Evolutionary conservation across 139 green algal genomes (phyloP).

Genomic region (Chlorella vulgaris): DNA sequence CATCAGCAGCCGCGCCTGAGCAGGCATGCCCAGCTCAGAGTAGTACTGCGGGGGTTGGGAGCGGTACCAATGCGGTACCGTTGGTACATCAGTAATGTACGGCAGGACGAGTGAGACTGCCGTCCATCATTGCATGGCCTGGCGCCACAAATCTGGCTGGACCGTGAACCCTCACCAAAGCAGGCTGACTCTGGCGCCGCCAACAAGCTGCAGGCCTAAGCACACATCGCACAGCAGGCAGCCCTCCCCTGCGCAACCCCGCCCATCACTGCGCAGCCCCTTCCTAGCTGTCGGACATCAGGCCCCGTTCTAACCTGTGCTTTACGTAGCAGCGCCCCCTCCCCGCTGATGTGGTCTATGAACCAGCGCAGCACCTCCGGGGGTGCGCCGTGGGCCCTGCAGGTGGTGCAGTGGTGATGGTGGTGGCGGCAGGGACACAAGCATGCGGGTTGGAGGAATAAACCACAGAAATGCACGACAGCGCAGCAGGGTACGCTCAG

Average conservation of each 20-base stretch:
- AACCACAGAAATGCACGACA: too few relatives aligned
- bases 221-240: too few relatives aligned
- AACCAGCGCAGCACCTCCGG: slow-evolving; percentile 31
- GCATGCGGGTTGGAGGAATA: neutral
- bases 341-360: slow-evolving; percentile 23
- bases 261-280: neutral
- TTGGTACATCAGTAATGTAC: neutral
- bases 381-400: slow-evolving; percentile 36
- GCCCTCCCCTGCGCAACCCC: neutral
- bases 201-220: too few relatives aligned
- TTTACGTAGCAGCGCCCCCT: slow-evolving; percentile 11
- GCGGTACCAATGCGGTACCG: neutral
- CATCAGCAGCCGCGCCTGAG: slow-evolving; percentile 28
- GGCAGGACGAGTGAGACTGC: neutral
- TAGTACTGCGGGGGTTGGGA: slow-evolving; percentile 11
- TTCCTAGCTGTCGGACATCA: neutral
- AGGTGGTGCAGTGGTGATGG: neutral
- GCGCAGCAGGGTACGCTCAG: too few relatives aligned
- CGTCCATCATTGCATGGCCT: too few relatives aligned
- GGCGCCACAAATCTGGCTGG: too few relatives aligned
- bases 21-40: slow-evolving; percentile 31
- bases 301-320: slow-evolving; percentile 19
- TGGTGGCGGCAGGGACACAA: neutral
- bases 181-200: too few relatives aligned
- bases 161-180: too few relatives aligned